Evolutionary conservation across 2,329 filamentous ascomycete genomes (phyloP).

Genomic region (Aureobasidium sp.): DNA sequence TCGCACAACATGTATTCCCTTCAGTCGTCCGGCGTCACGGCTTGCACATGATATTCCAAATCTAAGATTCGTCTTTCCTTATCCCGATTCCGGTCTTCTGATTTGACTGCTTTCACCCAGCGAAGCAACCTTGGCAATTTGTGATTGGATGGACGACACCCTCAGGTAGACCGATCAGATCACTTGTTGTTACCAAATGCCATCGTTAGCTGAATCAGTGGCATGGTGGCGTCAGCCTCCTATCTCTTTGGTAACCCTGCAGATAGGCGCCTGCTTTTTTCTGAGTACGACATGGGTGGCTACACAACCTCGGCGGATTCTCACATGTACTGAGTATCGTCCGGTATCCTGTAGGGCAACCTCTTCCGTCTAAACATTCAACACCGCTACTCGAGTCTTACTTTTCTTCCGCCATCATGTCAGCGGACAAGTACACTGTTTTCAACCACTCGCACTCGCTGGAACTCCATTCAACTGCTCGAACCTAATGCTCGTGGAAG

Average conservation of each 20-base stretch:
- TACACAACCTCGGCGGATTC: slow-evolving; percentile 9
- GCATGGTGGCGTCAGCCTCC: slow-evolving; percentile 5
- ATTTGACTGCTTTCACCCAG: not conserved
- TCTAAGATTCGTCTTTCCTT: not conserved
- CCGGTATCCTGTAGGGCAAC: not conserved
- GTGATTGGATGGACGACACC: not conserved
- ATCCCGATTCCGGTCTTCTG: not conserved
- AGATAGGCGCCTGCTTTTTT: slow-evolving; percentile 5
- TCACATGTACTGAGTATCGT: not conserved
- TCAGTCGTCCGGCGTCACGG: not conserved
- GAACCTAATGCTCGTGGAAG: not conserved
- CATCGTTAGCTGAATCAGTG: slow-evolving; percentile 1
- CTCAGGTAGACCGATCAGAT: not conserved
- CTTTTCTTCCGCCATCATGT: not conserved
- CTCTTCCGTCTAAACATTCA: not conserved
- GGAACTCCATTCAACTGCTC: not conserved
- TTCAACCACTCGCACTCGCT: not conserved
- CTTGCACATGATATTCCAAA: slow-evolving; percentile 1
- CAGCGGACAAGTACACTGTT: not conserved
- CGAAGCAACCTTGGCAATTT: not conserved
- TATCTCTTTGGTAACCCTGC: slow-evolving; percentile 3
- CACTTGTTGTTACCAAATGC: not conserved
- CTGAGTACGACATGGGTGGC: slow-evolving; percentile 9
- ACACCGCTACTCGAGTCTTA: slow-evolving; percentile 1
- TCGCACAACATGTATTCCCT: not conserved